Conservation (phyloP, 345 rosid species). For the Microthlaspi erraticum region DNA sequence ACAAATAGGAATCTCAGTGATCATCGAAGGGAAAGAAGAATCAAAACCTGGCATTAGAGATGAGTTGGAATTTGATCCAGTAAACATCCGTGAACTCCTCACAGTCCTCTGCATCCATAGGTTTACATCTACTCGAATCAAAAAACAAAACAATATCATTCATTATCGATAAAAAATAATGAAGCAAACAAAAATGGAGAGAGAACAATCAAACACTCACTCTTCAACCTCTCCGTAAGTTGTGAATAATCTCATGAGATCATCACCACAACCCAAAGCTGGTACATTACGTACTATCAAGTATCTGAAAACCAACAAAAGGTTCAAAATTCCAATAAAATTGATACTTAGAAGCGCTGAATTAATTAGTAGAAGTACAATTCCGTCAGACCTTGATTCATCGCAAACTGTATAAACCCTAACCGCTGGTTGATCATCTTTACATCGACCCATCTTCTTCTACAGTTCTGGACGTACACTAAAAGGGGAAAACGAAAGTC, state of each 20-base stretch:
- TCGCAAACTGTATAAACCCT: slow-evolving; percentile 88
- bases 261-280: slow-evolving; percentile 93
- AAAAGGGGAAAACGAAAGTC: too few relatives aligned
- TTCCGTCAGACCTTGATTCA: slow-evolving; percentile 64
- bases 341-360: too few relatives aligned
- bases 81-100: slow-evolving; percentile 79
- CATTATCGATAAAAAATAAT: neutral
- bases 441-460: slow-evolving; percentile 60
- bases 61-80: slow-evolving; percentile 73
- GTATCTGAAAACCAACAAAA: slow-evolving; percentile 51
- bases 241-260: slow-evolving; percentile 66
- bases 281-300: slow-evolving; percentile 88
- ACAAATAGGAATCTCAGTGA: neutral
- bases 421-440: slow-evolving; percentile 69
- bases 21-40: neutral
- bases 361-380: neutral
- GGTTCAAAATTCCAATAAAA: slow-evolving; percentile 14
- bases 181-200: neutral
- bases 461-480: too few relatives aligned
- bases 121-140: slow-evolving; percentile 61
- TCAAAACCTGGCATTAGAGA: slow-evolving; percentile 73
- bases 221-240: slow-evolving; percentile 88
- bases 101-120: slow-evolving; percentile 94
- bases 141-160: neutral
- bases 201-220: slow-evolving; percentile 45